phyloP scores from a whole-genome alignment of 1,284 basidiomycete genomes.

The Tilletia horrida region DNA sequence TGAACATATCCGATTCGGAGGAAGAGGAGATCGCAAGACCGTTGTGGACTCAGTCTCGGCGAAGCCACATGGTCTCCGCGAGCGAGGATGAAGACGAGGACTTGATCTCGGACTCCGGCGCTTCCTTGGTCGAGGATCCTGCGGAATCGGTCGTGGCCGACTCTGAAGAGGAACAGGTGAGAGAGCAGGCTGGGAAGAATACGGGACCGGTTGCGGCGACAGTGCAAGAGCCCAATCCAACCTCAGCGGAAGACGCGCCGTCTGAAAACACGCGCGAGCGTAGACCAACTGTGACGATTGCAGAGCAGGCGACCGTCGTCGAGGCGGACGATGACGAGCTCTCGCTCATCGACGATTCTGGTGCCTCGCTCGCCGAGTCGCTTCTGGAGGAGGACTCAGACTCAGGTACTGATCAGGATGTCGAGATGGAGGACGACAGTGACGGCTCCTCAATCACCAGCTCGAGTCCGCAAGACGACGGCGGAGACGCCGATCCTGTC shows the following conservation, averaged over 20 bases:
- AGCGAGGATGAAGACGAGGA: slow-evolving; percentile 60
- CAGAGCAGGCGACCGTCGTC: neutral
- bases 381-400: neutral
- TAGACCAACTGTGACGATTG: too few relatives aligned
- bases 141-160: neutral
- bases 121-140: slow-evolving; percentile 58
- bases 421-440: too few relatives aligned
- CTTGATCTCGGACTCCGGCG: slow-evolving; percentile 4
- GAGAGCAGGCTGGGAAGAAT: neutral
- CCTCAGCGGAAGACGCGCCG: slow-evolving; percentile 12
- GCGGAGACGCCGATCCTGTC: neutral
- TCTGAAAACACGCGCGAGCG: neutral
- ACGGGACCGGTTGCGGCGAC: neutral
- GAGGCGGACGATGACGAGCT: slow-evolving; percentile 9
- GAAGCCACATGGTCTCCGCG: slow-evolving; percentile 30
- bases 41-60: slow-evolving; percentile 24
- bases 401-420: too few relatives aligned
- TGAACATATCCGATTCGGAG: slow-evolving; percentile 18
- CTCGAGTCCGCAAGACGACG: too few relatives aligned
- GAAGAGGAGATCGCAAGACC: slow-evolving; percentile 52
- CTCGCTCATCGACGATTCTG: slow-evolving; percentile 10
- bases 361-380: neutral
- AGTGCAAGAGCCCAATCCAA: too few relatives aligned
- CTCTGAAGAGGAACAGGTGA: slow-evolving; percentile 19
- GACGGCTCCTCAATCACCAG: too few relatives aligned